These are phyloP conservation scores for Dioscorea alata DNA, from an alignment of 106 monocot genomes.

Conservation along the genomic window DNA sequence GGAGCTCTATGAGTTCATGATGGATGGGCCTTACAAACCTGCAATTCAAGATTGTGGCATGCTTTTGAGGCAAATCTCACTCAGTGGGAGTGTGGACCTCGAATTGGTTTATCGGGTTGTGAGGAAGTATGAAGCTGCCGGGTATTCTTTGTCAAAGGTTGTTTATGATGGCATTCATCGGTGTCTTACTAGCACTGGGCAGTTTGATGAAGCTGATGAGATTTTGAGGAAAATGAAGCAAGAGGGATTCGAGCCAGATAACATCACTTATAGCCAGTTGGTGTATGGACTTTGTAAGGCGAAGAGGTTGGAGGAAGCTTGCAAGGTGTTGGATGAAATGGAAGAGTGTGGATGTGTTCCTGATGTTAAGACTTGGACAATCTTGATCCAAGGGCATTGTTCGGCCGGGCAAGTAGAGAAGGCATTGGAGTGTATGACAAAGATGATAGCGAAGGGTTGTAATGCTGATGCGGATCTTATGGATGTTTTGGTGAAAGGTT, in stretches of 20 bases:
- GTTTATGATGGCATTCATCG: constrained; percentile 92
- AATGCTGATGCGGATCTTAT: constrained; percentile 67
- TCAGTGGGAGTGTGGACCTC: constrained; percentile 40
- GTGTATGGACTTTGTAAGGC: constrained; percentile 84
- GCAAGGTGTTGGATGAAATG: constrained; percentile 70
- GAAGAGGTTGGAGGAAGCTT: constrained; percentile 68
- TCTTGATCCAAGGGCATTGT: constrained; percentile 81
- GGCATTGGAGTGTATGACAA: constrained; percentile 52
- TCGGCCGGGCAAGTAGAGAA: constrained; percentile 42
- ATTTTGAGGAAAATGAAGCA: constrained; percentile 63
- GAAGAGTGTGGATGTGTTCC: constrained; percentile 50
- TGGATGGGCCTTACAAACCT: constrained; percentile 91
- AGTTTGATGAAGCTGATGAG: constrained; percentile 63
- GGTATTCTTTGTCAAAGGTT: constrained; percentile 61
- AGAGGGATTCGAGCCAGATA: constrained; percentile 72
- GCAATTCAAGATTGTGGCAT: constrained; percentile 58
- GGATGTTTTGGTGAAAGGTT: constrained; percentile 64
- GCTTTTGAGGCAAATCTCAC: constrained; percentile 64
- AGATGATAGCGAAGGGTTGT: constrained; percentile 53
- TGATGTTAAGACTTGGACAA: constrained; percentile 91
- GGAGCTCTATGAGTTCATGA: constrained; percentile 80
- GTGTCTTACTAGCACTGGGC: constrained; percentile 55
- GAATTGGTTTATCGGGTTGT: constrained; percentile 72
- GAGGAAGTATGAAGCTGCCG: constrained; percentile 53
- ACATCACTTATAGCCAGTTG: constrained; percentile 90